Percentiles rank a stretch among this genome's conserved stretches.
Evolutionary conservation across 345 rosid species (phyloP).

Genomic region (Crucihimalaya himalaica): DNA sequence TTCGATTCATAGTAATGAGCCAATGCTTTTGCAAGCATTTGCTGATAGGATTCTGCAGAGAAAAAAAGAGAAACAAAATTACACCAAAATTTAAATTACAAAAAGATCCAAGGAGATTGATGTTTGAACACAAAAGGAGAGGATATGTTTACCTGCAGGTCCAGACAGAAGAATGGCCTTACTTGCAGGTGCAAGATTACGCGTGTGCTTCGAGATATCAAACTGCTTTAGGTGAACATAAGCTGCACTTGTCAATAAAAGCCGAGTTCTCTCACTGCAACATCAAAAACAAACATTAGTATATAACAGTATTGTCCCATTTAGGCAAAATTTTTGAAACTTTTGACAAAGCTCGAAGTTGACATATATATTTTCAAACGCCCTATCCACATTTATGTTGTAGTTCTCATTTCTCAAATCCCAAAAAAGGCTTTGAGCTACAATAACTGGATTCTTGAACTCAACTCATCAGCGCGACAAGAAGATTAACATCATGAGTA

Average conservation of each 20-base stretch:
- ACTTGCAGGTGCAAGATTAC: conserved; percentile 95
- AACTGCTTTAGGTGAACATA: conserved; percentile 76
- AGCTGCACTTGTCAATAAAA: conserved; percentile 85
- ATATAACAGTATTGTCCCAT: not conserved
- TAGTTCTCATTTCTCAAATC: not conserved
- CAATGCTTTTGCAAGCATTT: conserved; percentile 92
- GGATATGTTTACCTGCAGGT: conserved; percentile 66
- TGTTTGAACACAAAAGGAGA: not conserved
- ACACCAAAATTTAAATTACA: not conserved
- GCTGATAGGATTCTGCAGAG: conserved; percentile 81
- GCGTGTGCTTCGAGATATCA: conserved; percentile 82
- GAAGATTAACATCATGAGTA: not conserved
- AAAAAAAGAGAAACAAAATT: not conserved
- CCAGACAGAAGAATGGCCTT: conserved; percentile 88
- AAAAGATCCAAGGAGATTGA: not conserved
- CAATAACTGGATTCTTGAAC: not conserved
- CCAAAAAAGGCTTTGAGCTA: not conserved
- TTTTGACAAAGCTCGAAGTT: not conserved
- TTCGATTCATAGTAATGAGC: conserved; percentile 82
- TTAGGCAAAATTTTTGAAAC: not conserved
- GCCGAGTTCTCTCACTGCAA: conserved; percentile 72
- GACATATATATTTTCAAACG: not conserved
- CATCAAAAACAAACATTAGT: not conserved
- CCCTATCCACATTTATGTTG: not conserved
- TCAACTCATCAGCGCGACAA: not conserved